Conservation (phyloP, 2,329 filamentous ascomycete species). For the Penicillium sp. region DNA sequence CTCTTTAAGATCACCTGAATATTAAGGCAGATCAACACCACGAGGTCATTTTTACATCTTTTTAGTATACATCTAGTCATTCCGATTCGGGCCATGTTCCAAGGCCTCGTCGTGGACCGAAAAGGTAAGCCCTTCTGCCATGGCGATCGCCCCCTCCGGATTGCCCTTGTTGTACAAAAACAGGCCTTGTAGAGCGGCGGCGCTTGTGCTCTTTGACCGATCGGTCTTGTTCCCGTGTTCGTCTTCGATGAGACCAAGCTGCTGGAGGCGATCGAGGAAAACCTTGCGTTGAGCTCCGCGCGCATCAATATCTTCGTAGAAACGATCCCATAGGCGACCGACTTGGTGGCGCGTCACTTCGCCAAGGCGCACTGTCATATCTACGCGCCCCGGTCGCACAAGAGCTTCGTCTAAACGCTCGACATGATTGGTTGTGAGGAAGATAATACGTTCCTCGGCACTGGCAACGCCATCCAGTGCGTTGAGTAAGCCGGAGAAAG, state of each 20-base stretch:
- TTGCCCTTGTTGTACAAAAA: constrained; percentile 94
- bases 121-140: constrained; percentile 53
- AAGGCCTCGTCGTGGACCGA: constrained; percentile 27
- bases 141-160: constrained; percentile 76
- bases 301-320: constrained; percentile 76
- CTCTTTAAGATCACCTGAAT: constrained; percentile 5
- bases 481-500: constrained; percentile 85
- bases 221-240: constrained; percentile 45
- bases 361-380: constrained; percentile 85
- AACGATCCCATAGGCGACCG: constrained; percentile 82
- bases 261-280: constrained; percentile 66
- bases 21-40: constrained; percentile 3
- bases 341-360: constrained; percentile 84
- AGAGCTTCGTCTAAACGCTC: constrained; percentile 83
- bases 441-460: constrained; percentile 87
- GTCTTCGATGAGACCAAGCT: constrained; percentile 63
- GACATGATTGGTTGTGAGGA: constrained; percentile 91
- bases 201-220: constrained; percentile 59
- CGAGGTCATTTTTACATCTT: constrained; percentile 20
- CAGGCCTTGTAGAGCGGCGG: constrained; percentile 85
- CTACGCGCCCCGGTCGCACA: constrained; percentile 83
- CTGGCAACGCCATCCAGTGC: constrained; percentile 88
- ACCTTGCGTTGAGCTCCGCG: constrained; percentile 56
- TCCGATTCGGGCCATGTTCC: constrained; percentile 12
- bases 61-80: constrained; percentile 17